A percentile compares a stretch with the other conserved stretches of the same genome.
phyloP scores from a whole-genome alignment of 352 stramenopile species.

The Aphanomyces cochlioides region DNA sequence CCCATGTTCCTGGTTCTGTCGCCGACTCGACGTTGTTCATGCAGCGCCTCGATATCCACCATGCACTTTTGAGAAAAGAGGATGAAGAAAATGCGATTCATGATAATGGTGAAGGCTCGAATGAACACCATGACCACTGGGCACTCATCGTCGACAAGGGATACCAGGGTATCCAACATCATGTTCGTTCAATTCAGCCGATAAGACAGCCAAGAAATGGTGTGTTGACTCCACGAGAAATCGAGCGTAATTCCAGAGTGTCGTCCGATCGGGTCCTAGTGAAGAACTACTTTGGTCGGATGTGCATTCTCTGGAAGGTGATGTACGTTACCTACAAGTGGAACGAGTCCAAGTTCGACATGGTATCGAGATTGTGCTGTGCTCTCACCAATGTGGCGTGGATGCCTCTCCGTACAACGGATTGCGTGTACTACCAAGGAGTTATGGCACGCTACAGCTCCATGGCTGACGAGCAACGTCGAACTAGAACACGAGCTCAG shows the following conservation, averaged over 20 bases:
- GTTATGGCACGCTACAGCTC: background rate
- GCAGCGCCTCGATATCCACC: background rate
- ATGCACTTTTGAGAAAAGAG: background rate
- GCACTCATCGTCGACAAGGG: constrained; percentile 9
- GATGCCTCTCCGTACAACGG: background rate
- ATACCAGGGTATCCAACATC: background rate
- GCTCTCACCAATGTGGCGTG: background rate
- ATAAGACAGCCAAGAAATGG: background rate
- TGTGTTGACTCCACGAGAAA: background rate
- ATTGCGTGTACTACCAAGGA: background rate
- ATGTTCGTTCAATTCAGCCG: constrained; percentile 12
- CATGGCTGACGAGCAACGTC: constrained; percentile 1
- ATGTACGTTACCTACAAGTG: background rate
- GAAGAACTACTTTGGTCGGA: constrained; percentile 22
- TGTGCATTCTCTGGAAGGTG: constrained; percentile 1
- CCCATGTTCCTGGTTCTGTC: constrained; percentile 6
- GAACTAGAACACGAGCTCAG: too few relatives aligned
- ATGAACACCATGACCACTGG: background rate
- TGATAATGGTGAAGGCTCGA: background rate
- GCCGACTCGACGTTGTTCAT: constrained; percentile 9
- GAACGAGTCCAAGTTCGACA: background rate
- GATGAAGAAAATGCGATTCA: background rate
- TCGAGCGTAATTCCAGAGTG: constrained; percentile 7
- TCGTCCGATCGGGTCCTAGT: constrained; percentile 23
- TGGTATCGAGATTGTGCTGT: background rate